phyloP scores from a whole-genome alignment of 805 yeast genomes.

The Cyberlindnera nakhonratchasimensis region DNA sequence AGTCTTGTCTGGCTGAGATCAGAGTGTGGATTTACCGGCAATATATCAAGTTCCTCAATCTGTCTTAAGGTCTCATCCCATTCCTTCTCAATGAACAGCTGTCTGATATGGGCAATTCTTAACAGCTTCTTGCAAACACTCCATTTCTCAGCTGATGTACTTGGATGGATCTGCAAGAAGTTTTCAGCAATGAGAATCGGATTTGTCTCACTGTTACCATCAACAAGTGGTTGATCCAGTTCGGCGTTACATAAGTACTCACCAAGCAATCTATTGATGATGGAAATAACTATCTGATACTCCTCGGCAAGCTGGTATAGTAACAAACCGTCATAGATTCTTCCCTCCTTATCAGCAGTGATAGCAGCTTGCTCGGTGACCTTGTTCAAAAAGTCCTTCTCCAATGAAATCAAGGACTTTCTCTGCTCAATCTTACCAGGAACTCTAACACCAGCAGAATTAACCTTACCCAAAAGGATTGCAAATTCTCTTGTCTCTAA shows the following conservation, averaged over 20 bases:
- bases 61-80: constrained; percentile 56
- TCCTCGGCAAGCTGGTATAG: constrained; percentile 88
- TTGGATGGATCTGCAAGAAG: constrained; percentile 46
- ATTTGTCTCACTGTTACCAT: constrained; percentile 42
- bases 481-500: constrained; percentile 83
- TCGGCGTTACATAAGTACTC: constrained; percentile 73
- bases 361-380: constrained; percentile 84
- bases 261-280: constrained; percentile 74
- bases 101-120: constrained; percentile 65
- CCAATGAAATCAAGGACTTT: constrained; percentile 58
- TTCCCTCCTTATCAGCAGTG: constrained; percentile 88
- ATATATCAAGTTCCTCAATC: constrained; percentile 56
- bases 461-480: constrained; percentile 77
- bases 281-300: constrained; percentile 70
- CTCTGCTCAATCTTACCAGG: constrained; percentile 86
- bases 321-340: constrained; percentile 78
- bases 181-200: constrained; percentile 38
- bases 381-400: constrained; percentile 57
- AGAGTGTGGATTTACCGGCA: constrained; percentile 51
- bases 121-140: constrained; percentile 65
- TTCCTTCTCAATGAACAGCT: constrained; percentile 48
- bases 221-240: constrained; percentile 47
- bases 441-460: constrained; percentile 68
- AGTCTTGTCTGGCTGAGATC: constrained; percentile 44
- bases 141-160: constrained; percentile 56